Evolutionary conservation across 192 early-diverging fungal genomes (phyloP), one percentile per base, ranked within the genome.

Genomic region (Backusella sp.): DNA sequence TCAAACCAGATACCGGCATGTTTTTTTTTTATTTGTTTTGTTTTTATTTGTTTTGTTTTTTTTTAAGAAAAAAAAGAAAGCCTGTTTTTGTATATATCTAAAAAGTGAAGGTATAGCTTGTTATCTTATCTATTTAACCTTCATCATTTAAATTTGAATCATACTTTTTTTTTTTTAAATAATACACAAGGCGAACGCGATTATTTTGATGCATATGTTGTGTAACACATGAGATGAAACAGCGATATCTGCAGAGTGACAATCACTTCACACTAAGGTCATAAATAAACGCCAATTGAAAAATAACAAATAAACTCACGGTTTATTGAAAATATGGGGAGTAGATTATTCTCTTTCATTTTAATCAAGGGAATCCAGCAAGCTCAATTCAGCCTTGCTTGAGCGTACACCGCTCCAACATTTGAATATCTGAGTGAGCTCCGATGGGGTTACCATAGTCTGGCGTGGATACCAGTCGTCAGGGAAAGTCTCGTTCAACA

Each of bases 401-500:
- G 41, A 46, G 4, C 70, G 44, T 0, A 71, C 23, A 28, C 44
- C 44, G 8, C 14, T 44, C 70, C 70, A 71, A 5, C 42, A 71
- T 19, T 30, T 28, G 1, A 71, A 46, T 28, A 44, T 39, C 1
- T 71, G 26, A 3, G 30, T 12, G 21, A 30, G 5, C 17, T 71
- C 70, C 14, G 23, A 2, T 9, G 17, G 4, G 3, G 21, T 30
- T 17, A 42, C 11, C 8, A 41, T 44, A 32, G 70, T 71, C 19
- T 71, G 21, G 28, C 70, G 41, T 28, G 70, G 70, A 44, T 44
- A n/a, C 70, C 70, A 71, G 28, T 49, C 41, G 0, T 35, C 70
- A 44, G 70, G 70, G 28, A 71, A 71, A 5, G 42, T 49, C 34
- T 71, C 70, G 15, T 71, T 49, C 28, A 71, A 46, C 6, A 71